Evolutionary conservation across 345 rosid species (phyloP), one percentile per base, ranked within the genome.

Genomic region (Gossypium arboreum): DNA sequence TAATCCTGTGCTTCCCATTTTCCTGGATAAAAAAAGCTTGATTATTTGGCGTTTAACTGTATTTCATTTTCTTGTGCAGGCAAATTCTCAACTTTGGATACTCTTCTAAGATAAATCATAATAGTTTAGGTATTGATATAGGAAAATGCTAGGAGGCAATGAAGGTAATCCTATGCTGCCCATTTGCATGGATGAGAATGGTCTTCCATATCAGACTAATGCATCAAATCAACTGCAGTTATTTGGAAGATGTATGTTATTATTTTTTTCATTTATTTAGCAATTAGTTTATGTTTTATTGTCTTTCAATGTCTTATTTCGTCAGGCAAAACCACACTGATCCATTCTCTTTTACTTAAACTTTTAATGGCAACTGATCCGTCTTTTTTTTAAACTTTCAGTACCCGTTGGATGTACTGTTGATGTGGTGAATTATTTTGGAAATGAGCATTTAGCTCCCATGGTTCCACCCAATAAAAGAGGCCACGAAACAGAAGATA

Each of bases 101-200:
- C 48, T 50, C 73, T 64, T 48, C 24, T 45, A 67, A 80, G 68
- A 80, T 64, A 72, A 66, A 68, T 77, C 55, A 70, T 77, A 58
- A 25, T 39, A 29, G 17, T 73, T 61, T 72, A 69, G 70, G 61
- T 44, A 76, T 27, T 3, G 10, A 18, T 8, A 51, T 47, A 17
- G 78, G 77, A 83, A 81, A 62, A 93, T 93, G 98, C 78, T 93
- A 74, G 89, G 92, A 77, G 91, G 92, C 73, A 86, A 83, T 85
- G 86, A 81, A 18, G 78, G 74, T 43, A 91, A 83, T 85, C 82
- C 86, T 76, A 75, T 80, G 70, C 84, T 83, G 41, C 94, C 90
- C n/a, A 84, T 76, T 75, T 75, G 79, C 47, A 45, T 86, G 75
- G 89, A 86, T 54, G 88, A 88, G 73, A 85, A 82, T 73, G 86